phyloP scores from a whole-genome alignment of 169 alveolate genomes.

The Plasmodium gonderi region DNA sequence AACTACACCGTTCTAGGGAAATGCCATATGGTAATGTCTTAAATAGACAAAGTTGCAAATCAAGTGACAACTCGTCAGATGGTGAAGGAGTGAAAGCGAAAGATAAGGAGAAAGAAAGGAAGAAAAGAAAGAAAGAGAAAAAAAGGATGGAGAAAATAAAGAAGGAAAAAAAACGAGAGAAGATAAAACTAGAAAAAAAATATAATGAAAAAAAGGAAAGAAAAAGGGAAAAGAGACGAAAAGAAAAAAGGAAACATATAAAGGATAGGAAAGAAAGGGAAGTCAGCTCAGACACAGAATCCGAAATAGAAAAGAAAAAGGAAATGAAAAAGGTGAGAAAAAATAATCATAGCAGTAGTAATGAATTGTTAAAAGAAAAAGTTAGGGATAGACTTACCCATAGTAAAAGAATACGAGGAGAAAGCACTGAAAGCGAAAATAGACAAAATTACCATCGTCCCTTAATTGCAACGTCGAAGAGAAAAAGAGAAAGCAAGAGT shows the following conservation, averaged over 20 bases:
- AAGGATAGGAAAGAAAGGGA: background rate
- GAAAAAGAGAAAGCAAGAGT: background rate
- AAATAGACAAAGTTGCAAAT: background rate
- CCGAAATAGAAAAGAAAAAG: background rate
- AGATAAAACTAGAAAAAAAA: background rate
- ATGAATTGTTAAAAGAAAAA: background rate
- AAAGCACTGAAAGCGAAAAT: background rate
- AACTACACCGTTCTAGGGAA: conserved; percentile 14
- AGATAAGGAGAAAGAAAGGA: background rate
- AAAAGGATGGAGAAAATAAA: background rate
- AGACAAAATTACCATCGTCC: background rate
- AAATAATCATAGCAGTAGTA: background rate
- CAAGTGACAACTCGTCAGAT: background rate
- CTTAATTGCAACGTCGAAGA: background rate
- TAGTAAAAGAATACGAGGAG: background rate
- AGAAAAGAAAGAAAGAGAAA: background rate
- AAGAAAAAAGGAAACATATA: background rate
- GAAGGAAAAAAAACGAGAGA: conserved; percentile 1
- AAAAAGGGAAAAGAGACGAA: conserved; percentile 3
- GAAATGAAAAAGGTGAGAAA: background rate
- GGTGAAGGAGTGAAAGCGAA: background rate
- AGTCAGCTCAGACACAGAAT: background rate
- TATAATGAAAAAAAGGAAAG: conserved; percentile 1
- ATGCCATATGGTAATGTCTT: background rate
- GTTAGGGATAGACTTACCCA: background rate